A percentile compares a stretch with the other conserved stretches of the same genome.
Conservation (phyloP, 225 moss, liverwort and hornwort species). For the Sphagnum contortum region DNA sequence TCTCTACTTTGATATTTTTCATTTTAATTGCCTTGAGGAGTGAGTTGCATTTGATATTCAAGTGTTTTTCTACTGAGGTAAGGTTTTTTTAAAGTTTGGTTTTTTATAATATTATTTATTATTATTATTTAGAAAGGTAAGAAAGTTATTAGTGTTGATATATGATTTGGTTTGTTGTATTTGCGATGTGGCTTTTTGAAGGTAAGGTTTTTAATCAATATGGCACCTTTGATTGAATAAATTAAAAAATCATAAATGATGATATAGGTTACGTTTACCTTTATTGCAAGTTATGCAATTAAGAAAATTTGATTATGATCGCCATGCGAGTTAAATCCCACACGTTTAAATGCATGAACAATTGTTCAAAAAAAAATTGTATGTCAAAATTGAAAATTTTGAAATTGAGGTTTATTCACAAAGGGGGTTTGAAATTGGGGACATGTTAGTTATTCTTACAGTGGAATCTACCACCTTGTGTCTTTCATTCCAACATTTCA, state of each 20-base stretch:
- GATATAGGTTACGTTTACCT: background rate
- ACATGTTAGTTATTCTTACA: too few relatives aligned
- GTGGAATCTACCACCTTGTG: too few relatives aligned
- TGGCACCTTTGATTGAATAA: background rate
- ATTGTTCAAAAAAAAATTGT: background rate
- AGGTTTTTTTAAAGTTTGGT: too few relatives aligned
- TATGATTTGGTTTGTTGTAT: background rate
- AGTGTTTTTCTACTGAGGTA: too few relatives aligned
- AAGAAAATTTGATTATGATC: background rate
- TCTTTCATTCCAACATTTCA: background rate
- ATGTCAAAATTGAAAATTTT: conserved; percentile 1
- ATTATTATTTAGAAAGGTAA: too few relatives aligned
- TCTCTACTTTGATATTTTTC: too few relatives aligned
- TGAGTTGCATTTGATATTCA: too few relatives aligned
- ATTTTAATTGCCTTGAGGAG: too few relatives aligned
- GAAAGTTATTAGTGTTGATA: too few relatives aligned
- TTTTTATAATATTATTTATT: too few relatives aligned
- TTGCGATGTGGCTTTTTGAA: background rate
- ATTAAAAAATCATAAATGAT: background rate
- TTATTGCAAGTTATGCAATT: background rate
- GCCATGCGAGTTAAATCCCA: background rate
- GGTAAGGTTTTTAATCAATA: background rate
- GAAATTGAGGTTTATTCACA: background rate
- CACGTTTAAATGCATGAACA: background rate
- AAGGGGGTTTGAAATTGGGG: too few relatives aligned